These are phyloP conservation scores for Debaryomyces fabryi DNA, from an alignment of 1,139 yeast species.

Conservation along the genomic window DNA sequence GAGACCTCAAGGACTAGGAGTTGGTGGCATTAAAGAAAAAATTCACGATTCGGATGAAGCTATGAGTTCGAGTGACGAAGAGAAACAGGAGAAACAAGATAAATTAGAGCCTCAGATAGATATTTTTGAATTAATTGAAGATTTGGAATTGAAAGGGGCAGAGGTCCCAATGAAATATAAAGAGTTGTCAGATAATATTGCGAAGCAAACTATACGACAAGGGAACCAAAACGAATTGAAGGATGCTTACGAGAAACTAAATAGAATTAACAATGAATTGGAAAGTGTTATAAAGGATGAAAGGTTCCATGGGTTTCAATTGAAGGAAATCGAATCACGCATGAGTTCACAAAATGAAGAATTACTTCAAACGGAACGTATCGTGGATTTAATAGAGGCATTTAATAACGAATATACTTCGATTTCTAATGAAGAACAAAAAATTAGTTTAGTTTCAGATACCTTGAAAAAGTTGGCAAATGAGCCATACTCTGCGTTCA, in stretches of 20 bases:
- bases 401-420: not conserved
- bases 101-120: slow-evolving; percentile 14
- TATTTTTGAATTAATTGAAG: slow-evolving; percentile 30
- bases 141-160: slow-evolving; percentile 29
- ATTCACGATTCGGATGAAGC: slow-evolving; percentile 16
- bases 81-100: slow-evolving; percentile 6
- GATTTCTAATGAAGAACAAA: slow-evolving; percentile 1
- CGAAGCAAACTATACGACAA: not conserved
- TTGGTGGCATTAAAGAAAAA: slow-evolving; percentile 61
- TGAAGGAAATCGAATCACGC: slow-evolving; percentile 14
- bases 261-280: slow-evolving; percentile 18
- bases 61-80: slow-evolving; percentile 21
- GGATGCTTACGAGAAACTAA: slow-evolving; percentile 18
- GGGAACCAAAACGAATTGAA: slow-evolving; percentile 10
- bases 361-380: not conserved
- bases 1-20: slow-evolving; percentile 70
- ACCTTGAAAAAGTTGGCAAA: slow-evolving; percentile 2
- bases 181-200: slow-evolving; percentile 24
- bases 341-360: slow-evolving; percentile 3
- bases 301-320: slow-evolving; percentile 20
- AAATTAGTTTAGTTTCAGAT: slow-evolving; percentile 1
- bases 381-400: not conserved
- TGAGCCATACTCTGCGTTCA: not conserved
- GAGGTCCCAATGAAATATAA: slow-evolving; percentile 32
- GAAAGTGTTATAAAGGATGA: slow-evolving; percentile 23